A percentile compares a stretch with the other conserved stretches of the same genome.
phyloP scores from a whole-genome alignment of 2,329 filamentous ascomycete species.

The Neopestalotiopsis sp. region DNA sequence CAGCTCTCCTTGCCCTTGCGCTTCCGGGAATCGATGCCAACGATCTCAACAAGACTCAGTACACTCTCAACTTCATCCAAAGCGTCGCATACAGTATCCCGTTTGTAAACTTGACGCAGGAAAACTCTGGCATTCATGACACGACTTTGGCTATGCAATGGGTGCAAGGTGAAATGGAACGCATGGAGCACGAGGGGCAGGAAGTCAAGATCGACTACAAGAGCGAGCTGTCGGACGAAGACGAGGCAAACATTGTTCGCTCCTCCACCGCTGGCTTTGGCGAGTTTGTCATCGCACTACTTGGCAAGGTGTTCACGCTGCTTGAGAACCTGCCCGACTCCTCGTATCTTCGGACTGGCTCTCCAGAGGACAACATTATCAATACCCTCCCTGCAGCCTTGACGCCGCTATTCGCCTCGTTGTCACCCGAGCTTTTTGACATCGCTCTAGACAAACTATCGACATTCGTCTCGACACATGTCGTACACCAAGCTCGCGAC shows the following conservation, averaged over 20 bases:
- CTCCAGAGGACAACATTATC: constrained; percentile 95
- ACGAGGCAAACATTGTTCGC: constrained; percentile 85
- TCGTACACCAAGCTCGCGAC: constrained; percentile 95
- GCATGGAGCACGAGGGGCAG: constrained; percentile 87
- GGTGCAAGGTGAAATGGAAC: constrained; percentile 92
- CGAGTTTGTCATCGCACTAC: constrained; percentile 88
- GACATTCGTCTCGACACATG: constrained; percentile 88
- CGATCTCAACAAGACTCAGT: constrained; percentile 93
- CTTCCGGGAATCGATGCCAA: constrained; percentile 97
- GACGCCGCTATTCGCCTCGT: constrained; percentile 84
- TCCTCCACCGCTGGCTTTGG: constrained; percentile 94
- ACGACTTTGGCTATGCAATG: constrained; percentile 85
- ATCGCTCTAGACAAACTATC: constrained; percentile 90
- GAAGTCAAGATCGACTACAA: constrained; percentile 86
- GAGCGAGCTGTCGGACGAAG: constrained; percentile 79
- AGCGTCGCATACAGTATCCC: constrained; percentile 96
- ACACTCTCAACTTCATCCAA: constrained; percentile 94
- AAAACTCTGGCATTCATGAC: constrained; percentile 70
- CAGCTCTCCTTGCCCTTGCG: constrained; percentile 88
- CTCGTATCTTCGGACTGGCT: constrained; percentile 83
- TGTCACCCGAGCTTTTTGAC: constrained; percentile 94
- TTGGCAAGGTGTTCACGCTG: constrained; percentile 94
- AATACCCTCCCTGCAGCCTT: constrained; percentile 93
- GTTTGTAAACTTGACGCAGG: constrained; percentile 79
- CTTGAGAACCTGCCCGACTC: constrained; percentile 94